phyloP scores from a whole-genome alignment of 2,329 filamentous ascomycete genomes.

The Diplodia scrobiculata region DNA sequence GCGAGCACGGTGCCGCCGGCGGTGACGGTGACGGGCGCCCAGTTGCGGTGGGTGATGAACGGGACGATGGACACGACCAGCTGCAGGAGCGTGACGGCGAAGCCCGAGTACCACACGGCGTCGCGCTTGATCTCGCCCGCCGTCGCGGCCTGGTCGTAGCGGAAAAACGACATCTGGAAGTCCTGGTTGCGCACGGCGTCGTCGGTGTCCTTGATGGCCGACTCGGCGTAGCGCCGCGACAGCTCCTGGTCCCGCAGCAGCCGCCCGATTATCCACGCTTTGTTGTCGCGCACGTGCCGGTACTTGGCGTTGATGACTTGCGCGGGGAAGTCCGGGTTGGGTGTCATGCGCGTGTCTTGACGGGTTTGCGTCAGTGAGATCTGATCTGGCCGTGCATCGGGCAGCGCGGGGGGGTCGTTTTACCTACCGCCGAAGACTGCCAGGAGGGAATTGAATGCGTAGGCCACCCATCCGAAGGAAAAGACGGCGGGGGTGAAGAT shows the following conservation, averaged over 20 bases:
- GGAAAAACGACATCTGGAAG: neutral
- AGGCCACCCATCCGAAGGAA: slow-evolving; percentile 49
- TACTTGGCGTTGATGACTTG: slow-evolving; percentile 45
- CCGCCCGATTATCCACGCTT: slow-evolving; percentile 50
- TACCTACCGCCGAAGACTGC: slow-evolving; percentile 36
- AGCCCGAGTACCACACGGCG: neutral
- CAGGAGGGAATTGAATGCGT: slow-evolving; percentile 39
- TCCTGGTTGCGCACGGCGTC: neutral
- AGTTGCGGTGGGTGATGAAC: neutral
- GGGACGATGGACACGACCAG: neutral
- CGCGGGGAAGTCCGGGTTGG: slow-evolving; percentile 40
- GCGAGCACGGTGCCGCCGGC: neutral
- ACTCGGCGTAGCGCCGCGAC: slow-evolving; percentile 33
- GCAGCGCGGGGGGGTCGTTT: too few species aligned
- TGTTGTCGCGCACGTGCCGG: slow-evolving; percentile 46
- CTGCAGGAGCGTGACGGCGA: neutral
- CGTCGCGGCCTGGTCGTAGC: neutral
- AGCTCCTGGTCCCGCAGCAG: slow-evolving; percentile 48
- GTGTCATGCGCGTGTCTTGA: slow-evolving; percentile 41
- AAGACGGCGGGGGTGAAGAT: slow-evolving; percentile 42
- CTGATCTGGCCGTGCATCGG: too few species aligned
- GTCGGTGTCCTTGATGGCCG: neutral
- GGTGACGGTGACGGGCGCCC: neutral
- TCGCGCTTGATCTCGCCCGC: neutral
- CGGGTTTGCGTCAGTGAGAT: too few species aligned